Conservation (phyloP, 2,329 filamentous ascomycete species). For the Polytolypa hystricis region DNA sequence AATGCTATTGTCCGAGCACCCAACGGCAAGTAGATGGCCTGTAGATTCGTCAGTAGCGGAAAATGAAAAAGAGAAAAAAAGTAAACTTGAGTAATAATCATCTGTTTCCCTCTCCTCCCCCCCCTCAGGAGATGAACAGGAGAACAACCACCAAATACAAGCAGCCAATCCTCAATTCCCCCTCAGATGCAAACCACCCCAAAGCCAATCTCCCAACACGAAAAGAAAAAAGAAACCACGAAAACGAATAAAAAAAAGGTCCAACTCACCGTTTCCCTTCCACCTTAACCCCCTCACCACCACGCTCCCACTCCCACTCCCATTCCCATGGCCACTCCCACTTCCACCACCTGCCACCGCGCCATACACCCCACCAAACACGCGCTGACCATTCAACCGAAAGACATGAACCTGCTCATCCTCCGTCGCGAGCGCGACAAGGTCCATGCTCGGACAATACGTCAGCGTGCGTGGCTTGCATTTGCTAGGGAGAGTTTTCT, state of each 20-base stretch:
- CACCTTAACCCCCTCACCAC: constrained; percentile 43
- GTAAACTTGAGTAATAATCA: not conserved
- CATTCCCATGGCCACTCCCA: constrained; percentile 15
- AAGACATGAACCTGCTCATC: constrained; percentile 63
- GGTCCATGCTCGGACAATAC: constrained; percentile 76
- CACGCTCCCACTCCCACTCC: no score
- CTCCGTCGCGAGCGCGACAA: constrained; percentile 60
- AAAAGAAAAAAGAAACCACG: not conserved
- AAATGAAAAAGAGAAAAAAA: constrained; percentile 2
- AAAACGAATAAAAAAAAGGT: constrained; percentile 5
- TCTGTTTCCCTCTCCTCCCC: no score
- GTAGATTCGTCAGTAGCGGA: constrained; percentile 4
- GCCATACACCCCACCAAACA: constrained; percentile 41
- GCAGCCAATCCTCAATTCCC: no score
- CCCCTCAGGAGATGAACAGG: no score
- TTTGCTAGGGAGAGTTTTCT: constrained; percentile 31
- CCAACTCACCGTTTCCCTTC: constrained; percentile 54
- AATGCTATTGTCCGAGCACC: constrained; percentile 70
- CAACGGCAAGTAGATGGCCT: constrained; percentile 63
- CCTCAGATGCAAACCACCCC: no score
- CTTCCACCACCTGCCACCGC: constrained; percentile 30
- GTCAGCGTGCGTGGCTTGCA: constrained; percentile 44
- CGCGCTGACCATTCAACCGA: constrained; percentile 63
- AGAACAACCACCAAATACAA: no score
- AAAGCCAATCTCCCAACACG: not conserved